Evolutionary conservation across 2,329 filamentous ascomycete genomes (phyloP), one percentile per base, ranked within the genome.

Genomic region (Exophiala phaeomuriformis): DNA sequence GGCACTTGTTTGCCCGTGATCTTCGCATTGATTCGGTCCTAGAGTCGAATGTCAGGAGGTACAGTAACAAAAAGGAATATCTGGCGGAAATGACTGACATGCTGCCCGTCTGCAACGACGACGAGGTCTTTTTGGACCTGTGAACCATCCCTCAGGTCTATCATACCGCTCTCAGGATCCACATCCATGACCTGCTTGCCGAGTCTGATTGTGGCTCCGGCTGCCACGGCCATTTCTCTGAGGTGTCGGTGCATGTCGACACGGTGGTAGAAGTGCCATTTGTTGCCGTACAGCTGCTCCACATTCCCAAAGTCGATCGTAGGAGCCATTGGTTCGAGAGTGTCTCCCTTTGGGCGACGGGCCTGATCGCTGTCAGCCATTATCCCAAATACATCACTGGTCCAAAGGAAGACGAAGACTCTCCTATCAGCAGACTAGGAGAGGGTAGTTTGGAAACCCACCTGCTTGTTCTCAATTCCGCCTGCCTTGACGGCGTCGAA

Each of bases 241-340:
- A 73, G 58, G 19, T 66, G 59, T 29, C 66, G 67, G 54, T 74
- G 72, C 41, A 75, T 60, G 53, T 74, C 72, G 28, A 72, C 68
- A n/a, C 72, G 66, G 54, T 74, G 71, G 7, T 68, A 65, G 2
- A 69, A 63, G 36, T 65, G 67, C 60, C 61, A 62, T 41, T 60
- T 57, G 47, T 56, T 57, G 28, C 64, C 63, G 46, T 56, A 64
- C 39, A 53, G 47, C 42, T 59, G 40, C 37, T 55, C 51, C 10
- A 56, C 55, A 37, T 63, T 57, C 32, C 57, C 45, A 40, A 63
- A 63, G 31, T 53, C 52, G 19, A 63, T 45, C 2, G 61, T 63
- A 5, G 61, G 59, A 7, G 59, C 61, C 59, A 63, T 63, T 10
- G 61, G 59, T 36, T 61, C 59, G n/a, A 63, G 52, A 4, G 59